Base-by-base conservation (phyloP, 352 stramenopile species). In the Aphanomyces cochlioides region DNA sequence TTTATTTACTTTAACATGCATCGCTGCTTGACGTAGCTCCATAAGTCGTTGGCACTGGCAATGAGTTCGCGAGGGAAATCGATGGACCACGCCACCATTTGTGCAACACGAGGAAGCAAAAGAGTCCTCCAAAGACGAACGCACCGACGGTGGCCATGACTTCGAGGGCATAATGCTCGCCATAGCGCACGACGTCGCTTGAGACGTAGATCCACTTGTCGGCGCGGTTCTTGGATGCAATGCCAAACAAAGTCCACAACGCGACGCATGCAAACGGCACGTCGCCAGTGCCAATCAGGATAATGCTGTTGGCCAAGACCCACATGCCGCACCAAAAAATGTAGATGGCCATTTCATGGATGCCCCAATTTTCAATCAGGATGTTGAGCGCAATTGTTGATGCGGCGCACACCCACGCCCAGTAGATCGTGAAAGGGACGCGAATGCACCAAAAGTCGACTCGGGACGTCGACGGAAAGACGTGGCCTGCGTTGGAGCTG, bases 241-340 rank as follows among this genome's bases (percentile, higher is more conserved):
- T 67, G 39, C 39, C 59, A 37, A 67, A 1, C 6, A 67, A 45
- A 8, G 59, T 67, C 39, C 43, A 67, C 4, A 67, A 17, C n/a
- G 59, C 59, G 4, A 67, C 43, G 17, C 19, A 48, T 1, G 43
- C 43, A 56, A 67, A 67, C 39, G 59, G 59, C n/a, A 67, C 59
- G 59, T 67, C 59, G 59, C 59, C 59, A 17, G 43, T 50, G 59
- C 59, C 59, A 34, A 67, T 56, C 41, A 67, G 38, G 21, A 67
- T 67, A n/a, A 67, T 5, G 4, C 21, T 41, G 43, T 67, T 67
- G 5, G 59, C 59, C 1, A 67, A 34, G 17, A 67, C 59, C 59
- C 59, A 67, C 59, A 67, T 37, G 41, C 59, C 59, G 59, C 59
- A 67, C 59, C 59, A 67, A 50, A 67, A 67, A 28, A 67, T 28